A percentile compares a stretch with the other conserved stretches of the same genome.
These are phyloP conservation scores for Candida sithepensis DNA, from an alignment of 805 yeast genomes.

Conservation along the genomic window DNA sequence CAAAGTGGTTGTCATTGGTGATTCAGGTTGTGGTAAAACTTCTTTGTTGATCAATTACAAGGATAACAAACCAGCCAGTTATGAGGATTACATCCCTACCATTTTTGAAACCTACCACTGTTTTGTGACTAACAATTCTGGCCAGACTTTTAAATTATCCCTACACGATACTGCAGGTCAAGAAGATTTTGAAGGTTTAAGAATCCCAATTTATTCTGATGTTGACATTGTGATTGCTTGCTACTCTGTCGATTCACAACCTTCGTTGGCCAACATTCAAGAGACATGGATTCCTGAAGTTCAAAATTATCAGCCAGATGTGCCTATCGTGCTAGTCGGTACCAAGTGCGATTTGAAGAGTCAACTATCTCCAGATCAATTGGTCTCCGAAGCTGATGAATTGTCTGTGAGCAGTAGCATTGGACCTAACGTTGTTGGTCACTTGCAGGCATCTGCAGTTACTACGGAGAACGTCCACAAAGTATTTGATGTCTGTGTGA, in stretches of 20 bases:
- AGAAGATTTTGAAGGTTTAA: slow-evolving; percentile 75
- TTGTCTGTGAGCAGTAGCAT: slow-evolving; percentile 51
- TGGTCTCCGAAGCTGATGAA: slow-evolving; percentile 36
- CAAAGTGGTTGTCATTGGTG: slow-evolving; percentile 71
- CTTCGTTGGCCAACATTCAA: slow-evolving; percentile 65
- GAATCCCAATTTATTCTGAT: slow-evolving; percentile 78
- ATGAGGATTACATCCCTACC: slow-evolving; percentile 59
- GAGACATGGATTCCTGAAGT: slow-evolving; percentile 85
- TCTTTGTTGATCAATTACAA: slow-evolving; percentile 59
- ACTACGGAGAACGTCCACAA: slow-evolving; percentile 57
- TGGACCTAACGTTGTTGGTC: slow-evolving; percentile 58
- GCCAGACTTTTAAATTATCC: slow-evolving; percentile 33
- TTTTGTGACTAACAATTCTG: slow-evolving; percentile 19
- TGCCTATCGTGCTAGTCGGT: slow-evolving; percentile 75
- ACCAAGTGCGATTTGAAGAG: slow-evolving; percentile 59
- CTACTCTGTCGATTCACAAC: slow-evolving; percentile 58
- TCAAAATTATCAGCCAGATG: slow-evolving; percentile 70
- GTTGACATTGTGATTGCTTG: slow-evolving; percentile 69
- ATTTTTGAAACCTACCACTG: slow-evolving; percentile 70
- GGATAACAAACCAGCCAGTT: slow-evolving; percentile 67
- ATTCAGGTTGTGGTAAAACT: slow-evolving; percentile 90
- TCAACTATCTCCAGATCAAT: slow-evolving; percentile 17
- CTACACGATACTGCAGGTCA: slow-evolving; percentile 77
- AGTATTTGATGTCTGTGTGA: slow-evolving; percentile 54
- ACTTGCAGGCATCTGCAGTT: slow-evolving; percentile 75